phyloP scores from a whole-genome alignment of 2,329 filamentous ascomycete genomes.

The Drechslerella coelobrocha region DNA sequence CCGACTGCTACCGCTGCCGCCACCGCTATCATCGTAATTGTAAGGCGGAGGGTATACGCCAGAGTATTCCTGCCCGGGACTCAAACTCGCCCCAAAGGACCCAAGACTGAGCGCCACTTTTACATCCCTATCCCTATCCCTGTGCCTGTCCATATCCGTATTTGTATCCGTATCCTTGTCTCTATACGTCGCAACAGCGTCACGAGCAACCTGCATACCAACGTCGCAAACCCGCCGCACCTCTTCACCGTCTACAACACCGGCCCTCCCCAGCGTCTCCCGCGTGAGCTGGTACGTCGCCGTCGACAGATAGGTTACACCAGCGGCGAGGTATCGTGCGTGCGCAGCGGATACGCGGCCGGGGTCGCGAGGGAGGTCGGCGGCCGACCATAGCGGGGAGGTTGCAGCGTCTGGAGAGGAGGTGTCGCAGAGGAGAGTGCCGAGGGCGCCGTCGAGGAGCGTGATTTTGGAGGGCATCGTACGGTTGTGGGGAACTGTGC shows the following conservation, averaged over 20 bases:
- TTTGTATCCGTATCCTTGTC: too few species aligned
- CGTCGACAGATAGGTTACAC: slow-evolving; percentile 24
- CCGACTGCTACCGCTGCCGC: too few species aligned
- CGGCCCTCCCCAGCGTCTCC: slow-evolving; percentile 21
- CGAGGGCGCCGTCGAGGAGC: slow-evolving; percentile 38
- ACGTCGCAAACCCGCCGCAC: slow-evolving; percentile 13
- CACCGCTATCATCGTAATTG: slow-evolving; percentile 1
- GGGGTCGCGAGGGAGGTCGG: slow-evolving; percentile 25
- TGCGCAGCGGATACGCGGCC: slow-evolving; percentile 26
- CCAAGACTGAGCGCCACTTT: slow-evolving; percentile 32
- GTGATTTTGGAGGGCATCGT: slow-evolving; percentile 22
- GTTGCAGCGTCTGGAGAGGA: slow-evolving; percentile 41
- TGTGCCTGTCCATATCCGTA: too few species aligned
- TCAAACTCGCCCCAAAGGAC: slow-evolving; percentile 28
- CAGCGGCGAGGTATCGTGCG: slow-evolving; percentile 23
- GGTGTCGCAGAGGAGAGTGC: slow-evolving; percentile 44
- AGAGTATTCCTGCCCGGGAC: slow-evolving; percentile 38
- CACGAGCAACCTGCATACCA: slow-evolving; percentile 26
- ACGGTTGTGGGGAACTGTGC: not conserved
- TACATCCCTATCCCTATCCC: too few species aligned
- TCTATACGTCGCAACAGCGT: not conserved
- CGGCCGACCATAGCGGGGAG: slow-evolving; percentile 28
- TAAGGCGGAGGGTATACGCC: slow-evolving; percentile 36
- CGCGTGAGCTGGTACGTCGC: slow-evolving; percentile 40
- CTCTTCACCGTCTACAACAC: slow-evolving; percentile 21